phyloP scores from a whole-genome alignment of 495 filamentous ascomycete genomes.

The Thermochaetoides thermophila region DNA sequence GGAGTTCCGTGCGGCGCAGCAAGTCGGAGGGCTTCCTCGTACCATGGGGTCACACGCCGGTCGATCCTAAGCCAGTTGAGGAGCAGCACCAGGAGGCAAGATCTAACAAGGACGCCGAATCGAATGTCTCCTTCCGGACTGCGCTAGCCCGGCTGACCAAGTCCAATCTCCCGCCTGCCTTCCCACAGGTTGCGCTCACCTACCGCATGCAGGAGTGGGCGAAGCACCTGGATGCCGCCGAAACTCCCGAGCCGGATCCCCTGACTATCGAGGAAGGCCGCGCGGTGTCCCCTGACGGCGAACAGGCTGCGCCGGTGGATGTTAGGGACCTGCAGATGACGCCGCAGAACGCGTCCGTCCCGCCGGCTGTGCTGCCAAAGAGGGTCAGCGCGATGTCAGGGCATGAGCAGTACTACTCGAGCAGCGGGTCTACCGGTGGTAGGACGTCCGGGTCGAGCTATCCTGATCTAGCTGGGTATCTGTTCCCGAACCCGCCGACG shows the following conservation, averaged over 20 bases:
- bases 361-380: slow-evolving; percentile 19
- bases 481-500: no score
- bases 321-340: slow-evolving; percentile 56
- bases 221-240: slow-evolving; percentile 70
- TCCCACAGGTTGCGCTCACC: slow-evolving; percentile 62
- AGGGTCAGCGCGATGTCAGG: slow-evolving; percentile 21
- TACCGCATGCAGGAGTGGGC: slow-evolving; percentile 97
- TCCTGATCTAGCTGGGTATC: slow-evolving; percentile 6
- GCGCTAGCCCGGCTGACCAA: slow-evolving; percentile 27
- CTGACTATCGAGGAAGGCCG: slow-evolving; percentile 27
- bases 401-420: slow-evolving; percentile 4
- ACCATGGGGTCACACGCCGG: no score
- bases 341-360: slow-evolving; percentile 34
- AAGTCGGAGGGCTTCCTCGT: no score
- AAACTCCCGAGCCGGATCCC: slow-evolving; percentile 56
- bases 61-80: no score
- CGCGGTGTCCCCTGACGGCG: slow-evolving; percentile 14
- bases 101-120: background rate
- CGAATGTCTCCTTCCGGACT: slow-evolving; percentile 10
- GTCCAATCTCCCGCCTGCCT: slow-evolving; percentile 34
- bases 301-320: slow-evolving; percentile 46
- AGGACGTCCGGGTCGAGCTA: slow-evolving; percentile 9
- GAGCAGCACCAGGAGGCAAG: no score
- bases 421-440: slow-evolving; percentile 16
- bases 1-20: no score